Base-by-base conservation (phyloP, 2,329 filamentous ascomycete genomes). In the Pseudomassariella vexata region DNA sequence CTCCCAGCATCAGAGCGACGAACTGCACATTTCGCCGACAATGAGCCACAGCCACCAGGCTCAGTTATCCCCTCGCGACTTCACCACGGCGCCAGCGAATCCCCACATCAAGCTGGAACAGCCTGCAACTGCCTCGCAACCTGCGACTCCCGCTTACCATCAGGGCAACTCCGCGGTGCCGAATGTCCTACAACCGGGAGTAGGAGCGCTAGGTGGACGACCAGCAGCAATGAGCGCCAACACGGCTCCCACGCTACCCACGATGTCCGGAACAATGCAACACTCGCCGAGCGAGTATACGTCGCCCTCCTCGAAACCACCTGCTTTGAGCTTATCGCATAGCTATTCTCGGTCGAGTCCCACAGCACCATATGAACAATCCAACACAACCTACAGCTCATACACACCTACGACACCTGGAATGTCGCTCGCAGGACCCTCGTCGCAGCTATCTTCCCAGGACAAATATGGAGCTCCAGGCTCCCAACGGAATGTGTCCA, bases 321-420 rank as follows among this genome's bases (percentile, higher is more conserved):
- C 79, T 34, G 73, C 72, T 25, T 65, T 84, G 49, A 76, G 64
- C 56, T 57, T 73, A 55, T 72, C 32, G 21, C 85, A 90, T 55
- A 75, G 70, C 53, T 90, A 94, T 60, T 89, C 89, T 28, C 76
- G 85, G 48, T 92, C 87, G 36, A 95, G 87, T 58, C 87, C 88
- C 30, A 78, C 81, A 26, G 66, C 66, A 30, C 60, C 63, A 37
- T 79, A 74, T 53, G 74, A 79, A 26, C n/a, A n/a, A n/a, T 53
- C 65, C 53, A 73, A 48, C 66, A 32, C 79, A 38, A 46, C 50
- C 27, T 78, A 76, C 50, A 57, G 65, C 22, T 64, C 73, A 29
- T 79, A 77, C 48, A 71, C 70, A 24, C 71, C 74, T 10, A 76
- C 79, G 31, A 87, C 84, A 3, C 78, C 83, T 20, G 73, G 75